Evolutionary conservation across 2,329 filamentous ascomycete genomes (phyloP).

Genomic region (Aspergillus awamori): DNA sequence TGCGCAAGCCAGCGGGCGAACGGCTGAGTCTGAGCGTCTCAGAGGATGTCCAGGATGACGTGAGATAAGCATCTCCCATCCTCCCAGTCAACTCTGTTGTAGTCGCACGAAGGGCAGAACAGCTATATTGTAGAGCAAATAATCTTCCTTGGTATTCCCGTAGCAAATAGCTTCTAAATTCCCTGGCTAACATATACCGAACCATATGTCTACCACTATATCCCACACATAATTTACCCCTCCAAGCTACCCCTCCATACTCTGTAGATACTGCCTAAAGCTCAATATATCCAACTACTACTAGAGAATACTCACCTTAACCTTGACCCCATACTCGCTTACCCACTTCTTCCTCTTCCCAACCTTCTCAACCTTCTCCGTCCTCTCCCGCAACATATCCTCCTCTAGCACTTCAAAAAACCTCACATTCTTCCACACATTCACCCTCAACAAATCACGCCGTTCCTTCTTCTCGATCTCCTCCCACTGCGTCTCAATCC

Average conservation of each 20-base stretch:
- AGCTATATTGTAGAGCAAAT: no score
- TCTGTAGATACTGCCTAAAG: not conserved
- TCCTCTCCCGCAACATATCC: slow-evolving; percentile 45
- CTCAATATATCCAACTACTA: not conserved
- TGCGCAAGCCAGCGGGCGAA: not conserved
- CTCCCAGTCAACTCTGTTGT: not conserved
- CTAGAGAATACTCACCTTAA: slow-evolving; percentile 33
- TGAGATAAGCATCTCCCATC: not conserved
- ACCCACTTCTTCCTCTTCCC: slow-evolving; percentile 65
- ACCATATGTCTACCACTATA: no score
- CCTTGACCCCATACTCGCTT: slow-evolving; percentile 46
- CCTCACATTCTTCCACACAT: slow-evolving; percentile 48
- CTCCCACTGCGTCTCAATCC: slow-evolving; percentile 47
- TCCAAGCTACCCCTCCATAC: no score
- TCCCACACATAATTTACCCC: no score
- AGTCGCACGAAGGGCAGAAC: not conserved
- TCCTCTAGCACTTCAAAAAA: slow-evolving; percentile 33
- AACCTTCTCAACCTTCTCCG: slow-evolving; percentile 52
- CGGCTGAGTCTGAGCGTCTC: not conserved
- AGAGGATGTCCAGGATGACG: not conserved
- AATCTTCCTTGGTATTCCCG: no score
- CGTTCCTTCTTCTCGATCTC: slow-evolving; percentile 43
- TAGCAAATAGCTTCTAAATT: no score
- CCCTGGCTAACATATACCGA: no score
- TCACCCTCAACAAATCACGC: slow-evolving; percentile 48